phyloP scores from a whole-genome alignment of 1,284 basidiomycete species.

The Flammula alnicola region DNA sequence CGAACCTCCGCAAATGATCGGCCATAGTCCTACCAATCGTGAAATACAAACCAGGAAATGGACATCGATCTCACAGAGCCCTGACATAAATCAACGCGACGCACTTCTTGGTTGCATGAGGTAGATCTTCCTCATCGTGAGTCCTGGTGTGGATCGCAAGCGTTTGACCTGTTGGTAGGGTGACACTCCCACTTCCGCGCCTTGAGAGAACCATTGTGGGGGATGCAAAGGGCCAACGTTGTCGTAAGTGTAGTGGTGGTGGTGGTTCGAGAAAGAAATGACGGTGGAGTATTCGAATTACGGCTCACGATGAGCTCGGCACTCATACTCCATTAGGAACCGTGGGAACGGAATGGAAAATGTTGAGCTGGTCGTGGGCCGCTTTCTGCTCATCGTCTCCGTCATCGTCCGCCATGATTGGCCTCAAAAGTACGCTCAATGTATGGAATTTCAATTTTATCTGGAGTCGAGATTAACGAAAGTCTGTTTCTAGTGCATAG shows the following conservation, averaged over 20 bases:
- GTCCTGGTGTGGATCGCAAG: conserved; percentile 81
- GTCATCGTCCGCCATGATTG: conserved; percentile 70
- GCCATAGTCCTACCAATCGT: conserved; percentile 86
- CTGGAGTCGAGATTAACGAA: neutral
- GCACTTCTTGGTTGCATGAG: conserved; percentile 87
- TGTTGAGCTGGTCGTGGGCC: conserved; percentile 17
- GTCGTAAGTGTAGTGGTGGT: conserved; percentile 19
- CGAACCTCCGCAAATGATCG: conserved; percentile 88
- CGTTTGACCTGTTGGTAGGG: conserved; percentile 73
- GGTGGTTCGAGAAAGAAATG: conserved; percentile 20
- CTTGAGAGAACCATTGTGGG: conserved; percentile 65
- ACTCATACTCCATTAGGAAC: conserved; percentile 23
- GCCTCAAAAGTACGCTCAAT: conserved; percentile 89
- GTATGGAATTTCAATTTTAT: conserved; percentile 44
- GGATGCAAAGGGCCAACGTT: conserved; percentile 6
- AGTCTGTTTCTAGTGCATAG: conserved; percentile 73
- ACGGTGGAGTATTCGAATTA: conserved; percentile 13
- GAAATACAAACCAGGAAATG: conserved; percentile 9
- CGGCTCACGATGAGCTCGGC: neutral
- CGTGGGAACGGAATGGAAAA: conserved; percentile 29
- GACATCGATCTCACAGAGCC: conserved; percentile 7
- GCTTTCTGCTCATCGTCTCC: conserved; percentile 17
- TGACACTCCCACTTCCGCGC: conserved; percentile 75
- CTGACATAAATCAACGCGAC: conserved; percentile 22
- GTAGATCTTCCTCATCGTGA: conserved; percentile 79